Conservation (phyloP, 148 eudicot species). For the Rhododendron williamsianum region DNA sequence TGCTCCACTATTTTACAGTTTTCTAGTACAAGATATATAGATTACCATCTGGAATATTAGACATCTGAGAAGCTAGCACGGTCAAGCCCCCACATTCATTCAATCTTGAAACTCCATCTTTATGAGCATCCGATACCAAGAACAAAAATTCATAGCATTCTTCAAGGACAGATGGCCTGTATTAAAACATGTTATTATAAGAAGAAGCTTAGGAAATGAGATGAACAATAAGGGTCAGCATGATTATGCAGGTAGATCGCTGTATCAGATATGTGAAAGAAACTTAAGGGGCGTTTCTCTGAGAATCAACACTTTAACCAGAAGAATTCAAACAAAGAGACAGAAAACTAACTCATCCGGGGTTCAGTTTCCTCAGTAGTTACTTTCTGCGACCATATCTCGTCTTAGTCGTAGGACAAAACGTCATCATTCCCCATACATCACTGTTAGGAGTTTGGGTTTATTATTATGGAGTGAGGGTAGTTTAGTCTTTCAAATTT, state of each 20-base stretch:
- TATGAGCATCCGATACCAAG: slow-evolving; percentile 43
- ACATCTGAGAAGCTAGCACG: slow-evolving; percentile 55
- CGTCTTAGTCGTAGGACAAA: background rate
- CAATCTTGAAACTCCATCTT: slow-evolving; percentile 42
- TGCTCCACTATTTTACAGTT: slow-evolving; percentile 2
- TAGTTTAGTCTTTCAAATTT: background rate
- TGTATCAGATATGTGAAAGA: background rate
- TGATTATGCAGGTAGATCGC: background rate
- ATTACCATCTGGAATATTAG: slow-evolving; percentile 54
- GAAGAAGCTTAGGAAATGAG: background rate
- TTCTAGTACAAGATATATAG: background rate
- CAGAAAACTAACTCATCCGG: background rate
- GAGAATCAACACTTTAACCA: background rate
- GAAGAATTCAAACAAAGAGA: background rate
- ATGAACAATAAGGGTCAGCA: background rate
- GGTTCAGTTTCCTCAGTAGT: background rate
- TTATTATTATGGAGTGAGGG: background rate
- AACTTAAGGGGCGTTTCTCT: background rate
- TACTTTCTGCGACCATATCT: background rate
- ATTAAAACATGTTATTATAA: slow-evolving; percentile 5
- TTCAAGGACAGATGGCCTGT: slow-evolving; percentile 47
- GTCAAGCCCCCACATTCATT: slow-evolving; percentile 54
- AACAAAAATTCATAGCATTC: slow-evolving; percentile 69
- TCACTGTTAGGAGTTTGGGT: background rate
- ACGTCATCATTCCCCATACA: background rate